Base-by-base conservation (phyloP, 148 eudicot species). In the Heliamphora exappendiculata region DNA sequence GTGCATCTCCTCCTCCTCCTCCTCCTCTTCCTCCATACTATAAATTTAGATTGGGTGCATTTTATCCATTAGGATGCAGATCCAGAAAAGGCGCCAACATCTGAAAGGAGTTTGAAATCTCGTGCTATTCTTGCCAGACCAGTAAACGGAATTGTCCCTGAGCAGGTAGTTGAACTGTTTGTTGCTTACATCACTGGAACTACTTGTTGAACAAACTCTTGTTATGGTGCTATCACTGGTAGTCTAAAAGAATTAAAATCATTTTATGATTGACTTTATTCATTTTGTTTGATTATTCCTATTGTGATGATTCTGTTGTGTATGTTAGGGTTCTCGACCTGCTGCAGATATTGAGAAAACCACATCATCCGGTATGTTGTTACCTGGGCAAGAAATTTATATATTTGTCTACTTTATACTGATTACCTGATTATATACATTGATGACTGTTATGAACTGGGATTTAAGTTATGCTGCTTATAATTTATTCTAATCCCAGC, bases 81-180 rank as follows among this genome's bases (percentile, higher is more conserved):
- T 74, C 63, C 81, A 60, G 98, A 91, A 45, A 91, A 89, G 82
- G 88, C 80, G 71, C 86, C 96, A 57, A 78, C 86, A 78, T 89
- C 96, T 64, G 97, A 93, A 75, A 91, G 89, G 85, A 84, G 85
- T 81, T 70, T 82, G 16, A 92, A 88, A 80, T 82, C 97, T 72
- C 94, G 98, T 24, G 87, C 88, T 68, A 79, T 93, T 79, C 85
- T 95, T 80, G 87, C 87, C 60, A 86, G 96, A 79, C 84, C 78
- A 76, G 84, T 75, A 47, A 95, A 95, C 79, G 99, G 99, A 69
- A 75, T 85, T 37, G 80, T 91, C 62, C 79, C 88, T 67, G 97
- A 95, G 28, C 99, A 89, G 91, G 99, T 95, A 80, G 22, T 29
- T 36, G 9, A 50, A 7, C 66, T 37, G 24, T 63, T 37, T 41